Conservation (phyloP, 352 stramenopile species). For the Phytophthora sp. region DNA sequence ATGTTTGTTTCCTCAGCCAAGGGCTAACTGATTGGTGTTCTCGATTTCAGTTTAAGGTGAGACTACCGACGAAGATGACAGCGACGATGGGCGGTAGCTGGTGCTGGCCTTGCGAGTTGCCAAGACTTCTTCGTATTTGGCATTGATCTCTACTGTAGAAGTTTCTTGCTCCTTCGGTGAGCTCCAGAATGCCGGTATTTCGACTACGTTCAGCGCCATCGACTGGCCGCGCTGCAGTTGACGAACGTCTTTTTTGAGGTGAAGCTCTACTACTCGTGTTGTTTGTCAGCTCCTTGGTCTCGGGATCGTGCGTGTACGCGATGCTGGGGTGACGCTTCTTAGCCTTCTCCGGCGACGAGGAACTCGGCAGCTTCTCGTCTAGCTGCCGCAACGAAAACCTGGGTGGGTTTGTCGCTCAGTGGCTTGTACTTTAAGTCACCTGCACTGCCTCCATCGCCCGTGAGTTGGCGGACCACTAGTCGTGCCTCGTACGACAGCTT, state of each 20-base stretch:
- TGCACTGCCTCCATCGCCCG: constrained; percentile 28
- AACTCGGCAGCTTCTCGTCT: constrained; percentile 4
- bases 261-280: not conserved
- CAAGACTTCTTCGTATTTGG: constrained; percentile 35
- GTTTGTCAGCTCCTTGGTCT: not conserved
- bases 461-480: constrained; percentile 50
- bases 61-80: not conserved
- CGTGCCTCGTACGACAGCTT: constrained; percentile 80
- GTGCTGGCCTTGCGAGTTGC: not conserved
- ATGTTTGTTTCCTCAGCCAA: no score
- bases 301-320: constrained; percentile 6
- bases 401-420: constrained; percentile 41
- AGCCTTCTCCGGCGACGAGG: not conserved
- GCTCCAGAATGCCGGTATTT: constrained; percentile 34
- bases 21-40: no score
- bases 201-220: constrained; percentile 26
- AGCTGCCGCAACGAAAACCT: constrained; percentile 46
- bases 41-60: no score
- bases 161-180: constrained; percentile 30
- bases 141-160: constrained; percentile 31
- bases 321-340: not conserved
- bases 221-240: constrained; percentile 11
- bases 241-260: constrained; percentile 6
- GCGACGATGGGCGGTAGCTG: constrained; percentile 1
- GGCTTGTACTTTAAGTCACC: constrained; percentile 65